Base-by-base conservation (phyloP, 805 yeast species). In the Grigorovia jiainica region DNA sequence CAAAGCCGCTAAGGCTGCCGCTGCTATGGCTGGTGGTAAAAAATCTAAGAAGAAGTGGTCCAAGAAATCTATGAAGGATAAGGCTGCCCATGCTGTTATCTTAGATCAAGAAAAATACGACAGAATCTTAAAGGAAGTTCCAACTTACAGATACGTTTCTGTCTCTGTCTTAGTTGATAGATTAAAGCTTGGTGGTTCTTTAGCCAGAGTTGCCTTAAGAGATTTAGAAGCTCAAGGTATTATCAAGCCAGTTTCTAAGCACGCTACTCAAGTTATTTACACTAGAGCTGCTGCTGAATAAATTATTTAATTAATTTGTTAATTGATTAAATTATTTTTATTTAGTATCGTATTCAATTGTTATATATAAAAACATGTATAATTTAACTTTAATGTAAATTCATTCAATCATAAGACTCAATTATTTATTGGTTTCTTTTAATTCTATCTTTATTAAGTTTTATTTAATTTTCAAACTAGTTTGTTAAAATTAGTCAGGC, bases 31-130 rank as follows among this genome's bases (percentile, higher is more conserved):
- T 72, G 97, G 97, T 84, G 95, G 97, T 82, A 89, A 89, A 85
- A 87, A 90, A 71, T 87, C 95, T 75, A 92, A 92, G 87, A 90
- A 92, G 95, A 92, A 92, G 95, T 92, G 97, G 98, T 85, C 95
- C 84, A 89, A 90, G 82, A 96, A 96, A 75, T 87, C 94, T 82
- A 95, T 87, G 73, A 92, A 94, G 89, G 99, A 92, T 77, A 90
- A 85, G 95, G 97, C 98, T 64, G 90, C 86, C 72, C 98, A 92
- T 81, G 81, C 87, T 68, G 89, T 92, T 66, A 76, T 85, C 71
- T 78, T 92, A 66, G 99, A 92, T 74, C 97, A 92, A 79, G 95
- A 92, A 62, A 86, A 90, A 71, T 90, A 83, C 78, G 98, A 92
- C 94, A 87, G 97, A 79, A 85, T 92, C 76, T 71, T 87, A 76